Base-by-base conservation (phyloP, 768 basidiomycete genomes). In the Melanogaster broomeanus region DNA sequence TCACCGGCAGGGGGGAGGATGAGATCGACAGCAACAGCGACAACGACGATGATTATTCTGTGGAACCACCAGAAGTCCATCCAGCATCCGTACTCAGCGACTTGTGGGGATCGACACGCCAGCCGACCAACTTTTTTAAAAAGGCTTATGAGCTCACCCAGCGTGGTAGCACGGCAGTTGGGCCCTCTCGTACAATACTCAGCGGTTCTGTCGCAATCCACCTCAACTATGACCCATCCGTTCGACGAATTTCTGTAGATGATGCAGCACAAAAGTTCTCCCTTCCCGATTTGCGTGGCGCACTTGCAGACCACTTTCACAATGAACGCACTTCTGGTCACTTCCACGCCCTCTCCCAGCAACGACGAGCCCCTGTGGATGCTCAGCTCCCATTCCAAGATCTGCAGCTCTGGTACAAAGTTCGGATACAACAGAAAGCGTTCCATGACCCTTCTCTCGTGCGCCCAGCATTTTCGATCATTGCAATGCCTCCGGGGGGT, bases 371-470 rank as follows among this genome's bases (percentile, higher is more conserved):
- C 5, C 24, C 27, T 3, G 30, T 24, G 28, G 19, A 21, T 34
- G 31, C 27, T 3, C 31, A 42, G 27, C 62, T 71, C 4, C 66
- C 68, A 16, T 66, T 68, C 51, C 27, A 47, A 6, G 44, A 61
- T 27, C 49, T 71, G n/a, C 51, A 67, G 37, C 53, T 70, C 9
- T 72, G 70, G 71, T 58, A 52, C 16, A 53, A 49, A 13, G 34
- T 66, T 6, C 48, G 51, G 0, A 30, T 72, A 16, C 69, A 72
- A 48, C 40, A 56, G 8, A 64, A 42, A 25, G 45, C 58, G 0
- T 63, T 59, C 27, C 59, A 66, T 30, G 42, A 53, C n/a, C 16
- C 5, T 18, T 42, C 16, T 24, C 22, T 33, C 16, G 9, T 35
- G 12, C 11, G 3, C 21, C 43, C 47, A 27, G 25, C 47, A 10